Conservation (phyloP, 495 filamentous ascomycete species). For the Staphylotrichum longicolle region DNA sequence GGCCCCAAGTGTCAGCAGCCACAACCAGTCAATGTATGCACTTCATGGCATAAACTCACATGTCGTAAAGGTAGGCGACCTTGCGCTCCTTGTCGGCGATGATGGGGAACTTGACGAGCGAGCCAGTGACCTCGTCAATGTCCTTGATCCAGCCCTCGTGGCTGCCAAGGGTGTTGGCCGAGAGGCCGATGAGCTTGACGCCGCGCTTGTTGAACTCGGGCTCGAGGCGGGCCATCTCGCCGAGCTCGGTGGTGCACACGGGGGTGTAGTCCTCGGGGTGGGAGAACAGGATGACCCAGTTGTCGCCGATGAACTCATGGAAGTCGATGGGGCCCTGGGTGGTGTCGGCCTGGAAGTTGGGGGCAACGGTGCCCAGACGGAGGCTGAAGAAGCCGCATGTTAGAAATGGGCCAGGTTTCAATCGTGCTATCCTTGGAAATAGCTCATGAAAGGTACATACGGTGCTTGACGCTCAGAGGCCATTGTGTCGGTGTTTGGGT, state of each 20-base stretch:
- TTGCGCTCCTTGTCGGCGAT: constrained; percentile 96
- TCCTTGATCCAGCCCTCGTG: constrained; percentile 86
- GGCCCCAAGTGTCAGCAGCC: background rate
- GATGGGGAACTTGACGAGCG: constrained; percentile 86
- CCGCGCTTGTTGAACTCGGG: constrained; percentile 92
- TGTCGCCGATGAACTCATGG: constrained; percentile 93
- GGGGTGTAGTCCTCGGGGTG: constrained; percentile 94
- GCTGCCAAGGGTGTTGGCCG: constrained; percentile 70
- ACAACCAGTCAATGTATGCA: too few relatives aligned
- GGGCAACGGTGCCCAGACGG: constrained; percentile 85
- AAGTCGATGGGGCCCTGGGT: constrained; percentile 91
- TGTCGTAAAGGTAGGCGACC: constrained; percentile 89
- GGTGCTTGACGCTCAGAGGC: constrained; percentile 49
- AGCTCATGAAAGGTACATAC: constrained; percentile 38
- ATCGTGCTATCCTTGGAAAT: background rate
- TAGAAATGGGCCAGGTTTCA: background rate
- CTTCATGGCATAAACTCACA: constrained; percentile 55
- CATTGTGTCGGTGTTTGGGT: constrained; percentile 44
- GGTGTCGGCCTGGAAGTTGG: constrained; percentile 91
- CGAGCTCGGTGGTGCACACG: constrained; percentile 98
- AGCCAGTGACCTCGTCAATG: constrained; percentile 87
- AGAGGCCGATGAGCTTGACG: constrained; percentile 94
- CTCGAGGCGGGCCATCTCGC: constrained; percentile 93
- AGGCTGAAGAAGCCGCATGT: constrained; percentile 48
- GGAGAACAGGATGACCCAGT: constrained; percentile 94